Evolutionary conservation across 306 rosid species (phyloP), one percentile per base, ranked within the genome.

Genomic region (Arachis stenosperma): DNA sequence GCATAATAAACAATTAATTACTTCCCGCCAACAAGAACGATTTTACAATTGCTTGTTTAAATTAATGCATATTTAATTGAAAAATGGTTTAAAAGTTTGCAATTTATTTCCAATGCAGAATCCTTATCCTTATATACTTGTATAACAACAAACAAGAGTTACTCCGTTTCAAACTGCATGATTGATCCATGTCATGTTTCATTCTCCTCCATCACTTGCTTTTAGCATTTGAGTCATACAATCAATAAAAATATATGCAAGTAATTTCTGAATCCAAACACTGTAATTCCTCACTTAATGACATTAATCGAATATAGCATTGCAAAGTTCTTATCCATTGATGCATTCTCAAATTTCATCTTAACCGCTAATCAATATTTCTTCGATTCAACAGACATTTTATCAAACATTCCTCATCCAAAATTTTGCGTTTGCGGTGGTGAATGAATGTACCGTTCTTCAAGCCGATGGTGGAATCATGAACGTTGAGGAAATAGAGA

Each of bases 401-500:
- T 22, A 65, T 22, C 17, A 46, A 61, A 44, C 42, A 61, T 30
- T 11, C 37, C 41, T 29, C 60, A 42, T 59, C 79, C 42, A 6
- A 40, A 40, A 58, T 48, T 5, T 5, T 12, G 9, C 39, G 60
- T 48, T 36, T 33, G 37, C 37, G 37, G 17, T 53, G n/a, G 11
- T 13, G 39, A 43, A 47, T 9, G 0, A 9, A 73, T 52, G 57
- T 36, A 88, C 97, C 97, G 56, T 81, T 75, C 71, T 78, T 79
- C 65, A 91, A 84, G 81, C 89, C 88, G 43, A 91, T 84, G 85
- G 87, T 85, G 62, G 90, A 86, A 79, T 82, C 86, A 0, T 78
- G 79, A 52, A 80, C 57, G 61, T 81, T 73, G 48, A 90, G 87
- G 70, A 50, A 41, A 70, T 75, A 83, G 14, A 88, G 85, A 58